Percentiles rank a stretch among this genome's conserved stretches.
Conservation (phyloP, 768 basidiomycete genomes). For the Termitomyces sp. region DNA sequence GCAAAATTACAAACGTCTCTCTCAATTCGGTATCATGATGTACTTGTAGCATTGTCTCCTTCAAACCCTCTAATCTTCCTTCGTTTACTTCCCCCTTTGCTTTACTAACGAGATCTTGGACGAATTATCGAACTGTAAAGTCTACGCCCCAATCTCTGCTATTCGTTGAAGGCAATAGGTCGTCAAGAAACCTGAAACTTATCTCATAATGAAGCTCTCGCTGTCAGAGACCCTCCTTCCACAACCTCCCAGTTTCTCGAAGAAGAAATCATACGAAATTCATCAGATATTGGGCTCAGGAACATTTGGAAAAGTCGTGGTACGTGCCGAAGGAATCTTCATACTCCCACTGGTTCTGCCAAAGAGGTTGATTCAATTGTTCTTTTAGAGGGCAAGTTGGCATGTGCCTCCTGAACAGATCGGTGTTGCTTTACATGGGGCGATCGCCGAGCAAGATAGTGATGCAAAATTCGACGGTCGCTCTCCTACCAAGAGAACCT, state of each 20-base stretch:
- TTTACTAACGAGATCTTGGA: neutral
- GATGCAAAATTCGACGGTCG: conserved; percentile 15
- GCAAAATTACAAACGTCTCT: neutral
- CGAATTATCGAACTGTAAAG: too few species aligned
- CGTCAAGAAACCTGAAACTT: neutral
- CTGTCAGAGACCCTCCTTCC: conserved; percentile 63
- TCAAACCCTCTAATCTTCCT: neutral
- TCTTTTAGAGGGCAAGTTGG: conserved; percentile 66
- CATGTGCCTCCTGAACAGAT: conserved; percentile 64
- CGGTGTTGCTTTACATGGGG: conserved; percentile 54
- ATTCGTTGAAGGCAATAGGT: neutral
- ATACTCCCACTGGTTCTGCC: neutral
- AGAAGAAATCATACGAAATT: conserved; percentile 81
- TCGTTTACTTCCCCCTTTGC: neutral
- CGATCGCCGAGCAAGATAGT: conserved; percentile 33
- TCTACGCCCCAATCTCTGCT: neutral
- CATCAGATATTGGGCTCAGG: conserved; percentile 76
- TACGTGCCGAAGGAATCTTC: conserved; percentile 23
- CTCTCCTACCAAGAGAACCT: conserved; percentile 5
- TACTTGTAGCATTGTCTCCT: neutral
- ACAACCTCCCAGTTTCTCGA: conserved; percentile 81
- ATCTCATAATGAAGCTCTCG: conserved; percentile 35
- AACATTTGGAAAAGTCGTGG: conserved; percentile 89
- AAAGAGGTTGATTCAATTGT: neutral
- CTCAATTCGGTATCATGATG: neutral